Percentiles rank a stretch among this genome's conserved stretches.
Evolutionary conservation across 2,329 filamentous ascomycete species (phyloP).

Genomic region (Aspergillus oerlinghausenensis): DNA sequence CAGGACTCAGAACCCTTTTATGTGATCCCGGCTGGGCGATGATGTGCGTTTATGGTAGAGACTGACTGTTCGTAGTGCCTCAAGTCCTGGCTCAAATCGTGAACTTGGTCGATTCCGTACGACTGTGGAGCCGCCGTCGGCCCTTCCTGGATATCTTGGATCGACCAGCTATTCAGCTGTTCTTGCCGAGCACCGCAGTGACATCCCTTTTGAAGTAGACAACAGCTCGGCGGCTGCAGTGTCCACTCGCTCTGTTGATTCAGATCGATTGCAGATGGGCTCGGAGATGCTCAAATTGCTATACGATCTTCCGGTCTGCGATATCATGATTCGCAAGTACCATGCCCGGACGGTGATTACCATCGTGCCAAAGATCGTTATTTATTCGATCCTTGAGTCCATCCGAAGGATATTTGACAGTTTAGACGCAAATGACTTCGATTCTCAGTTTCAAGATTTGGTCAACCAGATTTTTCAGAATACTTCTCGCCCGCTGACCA

Average conservation of each 20-base stretch:
- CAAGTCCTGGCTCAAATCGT: conserved; percentile 19
- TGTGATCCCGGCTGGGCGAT: neutral
- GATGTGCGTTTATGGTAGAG: neutral
- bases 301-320: conserved; percentile 22
- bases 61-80: conserved; percentile 14
- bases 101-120: conserved; percentile 15
- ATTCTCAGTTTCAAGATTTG: conserved; percentile 23
- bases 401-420: conserved; percentile 22
- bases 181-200: conserved; percentile 29
- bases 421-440: conserved; percentile 20
- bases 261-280: conserved; percentile 27
- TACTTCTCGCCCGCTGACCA: conserved; percentile 23
- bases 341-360: conserved; percentile 20
- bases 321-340: conserved; percentile 22
- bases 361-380: conserved; percentile 20
- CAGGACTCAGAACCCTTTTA: conserved; percentile 10
- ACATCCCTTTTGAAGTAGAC: conserved; percentile 30
- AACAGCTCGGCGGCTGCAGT: conserved; percentile 15
- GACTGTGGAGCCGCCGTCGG: conserved; percentile 20
- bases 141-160: conserved; percentile 30
- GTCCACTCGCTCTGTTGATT: conserved; percentile 17
- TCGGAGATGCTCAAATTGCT: conserved; percentile 27
- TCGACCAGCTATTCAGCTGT: conserved; percentile 34
- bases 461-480: conserved; percentile 28
- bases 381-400: conserved; percentile 24